These are phyloP conservation scores for Capsella bursapastoris DNA, from an alignment of 345 rosid species.

Conservation along the genomic window DNA sequence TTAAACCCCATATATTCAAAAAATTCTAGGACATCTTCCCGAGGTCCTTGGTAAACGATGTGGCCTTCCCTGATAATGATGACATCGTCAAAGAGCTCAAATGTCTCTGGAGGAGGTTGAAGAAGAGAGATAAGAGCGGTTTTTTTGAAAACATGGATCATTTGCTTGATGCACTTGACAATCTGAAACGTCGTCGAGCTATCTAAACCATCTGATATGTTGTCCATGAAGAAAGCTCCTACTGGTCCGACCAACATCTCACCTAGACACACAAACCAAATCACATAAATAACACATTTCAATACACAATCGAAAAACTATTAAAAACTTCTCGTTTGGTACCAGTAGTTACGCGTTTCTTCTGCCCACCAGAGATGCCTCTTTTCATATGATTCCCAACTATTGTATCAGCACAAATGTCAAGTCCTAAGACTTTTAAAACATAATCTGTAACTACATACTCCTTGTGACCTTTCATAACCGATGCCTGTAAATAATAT, in stretches of 20 bases:
- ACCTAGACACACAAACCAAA: conserved; percentile 45
- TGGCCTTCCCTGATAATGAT: conserved; percentile 71
- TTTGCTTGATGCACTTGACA: conserved; percentile 63
- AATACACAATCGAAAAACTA: not conserved
- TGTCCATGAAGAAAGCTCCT: conserved; percentile 74
- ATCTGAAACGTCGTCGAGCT: conserved; percentile 79
- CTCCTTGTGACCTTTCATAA: conserved; percentile 53
- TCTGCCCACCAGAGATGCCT: conserved; percentile 79
- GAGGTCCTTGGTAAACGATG: conserved; percentile 73
- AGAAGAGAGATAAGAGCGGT: conserved; percentile 79
- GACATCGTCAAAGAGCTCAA: conserved; percentile 72
- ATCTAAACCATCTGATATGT: conserved; percentile 81
- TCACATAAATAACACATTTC: not conserved
- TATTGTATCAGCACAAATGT: conserved; percentile 66
- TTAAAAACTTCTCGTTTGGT: conserved; percentile 1
- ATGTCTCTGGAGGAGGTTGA: conserved; percentile 85
- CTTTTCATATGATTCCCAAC: conserved; percentile 66
- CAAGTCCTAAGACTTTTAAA: conserved; percentile 69
- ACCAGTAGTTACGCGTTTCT: conserved; percentile 76
- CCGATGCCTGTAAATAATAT: conserved; percentile 52
- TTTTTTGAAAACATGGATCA: conserved; percentile 55
- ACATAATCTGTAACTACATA: conserved; percentile 64
- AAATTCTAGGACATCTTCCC: conserved; percentile 59
- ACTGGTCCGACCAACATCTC: conserved; percentile 81
- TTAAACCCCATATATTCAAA: conserved; percentile 69